phyloP scores from a whole-genome alignment of 768 basidiomycete species.

The Mycena polygramma region DNA sequence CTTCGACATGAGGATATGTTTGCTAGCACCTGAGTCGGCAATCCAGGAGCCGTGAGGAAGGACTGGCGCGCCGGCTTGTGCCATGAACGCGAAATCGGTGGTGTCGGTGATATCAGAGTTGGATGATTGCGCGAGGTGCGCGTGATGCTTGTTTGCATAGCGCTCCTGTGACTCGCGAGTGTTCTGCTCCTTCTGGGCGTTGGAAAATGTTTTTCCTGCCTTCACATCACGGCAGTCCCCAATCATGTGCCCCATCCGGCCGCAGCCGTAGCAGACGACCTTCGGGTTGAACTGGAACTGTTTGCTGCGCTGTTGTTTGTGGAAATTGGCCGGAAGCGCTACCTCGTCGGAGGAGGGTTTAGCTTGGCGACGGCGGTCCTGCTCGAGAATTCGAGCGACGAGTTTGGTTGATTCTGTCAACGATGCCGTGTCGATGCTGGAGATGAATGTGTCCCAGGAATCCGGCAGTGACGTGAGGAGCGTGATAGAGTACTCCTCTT shows the following conservation, averaged over 20 bases:
- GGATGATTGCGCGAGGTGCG: too few relatives aligned
- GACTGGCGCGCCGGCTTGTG: background rate
- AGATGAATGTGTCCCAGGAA: constrained; percentile 46
- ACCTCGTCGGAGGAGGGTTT: constrained; percentile 11
- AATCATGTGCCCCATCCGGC: too few relatives aligned
- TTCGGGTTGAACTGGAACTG: constrained; percentile 24
- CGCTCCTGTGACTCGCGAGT: constrained; percentile 15
- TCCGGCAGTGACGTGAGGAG: constrained; percentile 40
- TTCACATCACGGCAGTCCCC: too few relatives aligned
- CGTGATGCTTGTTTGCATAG: constrained; percentile 18
- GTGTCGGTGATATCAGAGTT: background rate
- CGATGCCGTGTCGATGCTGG: constrained; percentile 37
- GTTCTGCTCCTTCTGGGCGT: constrained; percentile 24
- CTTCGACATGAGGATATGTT: constrained; percentile 4
- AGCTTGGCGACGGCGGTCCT: constrained; percentile 36
- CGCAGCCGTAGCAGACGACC: too few relatives aligned
- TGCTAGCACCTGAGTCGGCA: constrained; percentile 17
- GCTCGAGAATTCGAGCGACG: constrained; percentile 43
- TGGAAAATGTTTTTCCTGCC: too few relatives aligned
- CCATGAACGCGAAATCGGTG: constrained; percentile 24
- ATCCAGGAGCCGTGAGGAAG: constrained; percentile 14
- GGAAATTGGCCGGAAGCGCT: background rate
- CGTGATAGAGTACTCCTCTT: constrained; percentile 48
- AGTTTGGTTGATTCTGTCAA: constrained; percentile 37
- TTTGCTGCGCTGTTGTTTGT: background rate